These are phyloP conservation scores for Penicillium pulvis DNA, from an alignment of 495 filamentous ascomycete genomes.

Conservation along the genomic window DNA sequence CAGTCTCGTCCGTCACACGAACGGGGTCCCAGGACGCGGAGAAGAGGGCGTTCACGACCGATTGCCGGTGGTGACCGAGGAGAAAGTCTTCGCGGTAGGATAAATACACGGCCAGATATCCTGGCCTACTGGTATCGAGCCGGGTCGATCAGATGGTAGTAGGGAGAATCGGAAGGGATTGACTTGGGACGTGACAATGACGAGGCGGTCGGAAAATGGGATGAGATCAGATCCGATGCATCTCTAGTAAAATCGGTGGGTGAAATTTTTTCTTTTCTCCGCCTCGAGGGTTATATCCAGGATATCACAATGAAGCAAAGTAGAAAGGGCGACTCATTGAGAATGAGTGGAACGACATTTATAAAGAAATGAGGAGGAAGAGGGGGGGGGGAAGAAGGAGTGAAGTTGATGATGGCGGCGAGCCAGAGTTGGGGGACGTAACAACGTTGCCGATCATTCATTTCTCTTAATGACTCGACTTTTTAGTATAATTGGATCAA, in stretches of 20 bases:
- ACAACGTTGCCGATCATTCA: conserved; percentile 9
- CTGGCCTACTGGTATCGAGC: background rate
- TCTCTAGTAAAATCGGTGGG: background rate
- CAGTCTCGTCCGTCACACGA: conserved; percentile 37
- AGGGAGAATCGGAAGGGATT: conserved; percentile 22
- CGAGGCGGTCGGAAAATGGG: conserved; percentile 26
- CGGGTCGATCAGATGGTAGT: conserved; percentile 1
- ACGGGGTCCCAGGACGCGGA: conserved; percentile 61
- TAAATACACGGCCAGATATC: background rate
- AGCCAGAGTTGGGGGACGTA: conserved; percentile 10
- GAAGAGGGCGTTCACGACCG: conserved; percentile 63
- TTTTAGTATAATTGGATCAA: background rate
- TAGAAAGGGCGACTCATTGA: conserved; percentile 24
- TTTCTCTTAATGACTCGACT: conserved; percentile 2
- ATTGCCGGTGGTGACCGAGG: conserved; percentile 23
- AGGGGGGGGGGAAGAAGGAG: conserved; percentile 15
- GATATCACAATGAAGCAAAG: conserved; percentile 22
- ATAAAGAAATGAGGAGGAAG: background rate
- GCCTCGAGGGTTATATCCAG: background rate
- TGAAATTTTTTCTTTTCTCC: background rate
- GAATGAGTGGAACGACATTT: conserved; percentile 17
- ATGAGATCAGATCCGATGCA: conserved; percentile 25
- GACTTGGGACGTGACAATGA: conserved; percentile 30
- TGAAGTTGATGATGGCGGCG: conserved; percentile 18
- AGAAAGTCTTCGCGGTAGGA: background rate